These are phyloP conservation scores for Entophlyctis luteolus DNA, from an alignment of 192 early-diverging fungal species.

Conservation along the genomic window DNA sequence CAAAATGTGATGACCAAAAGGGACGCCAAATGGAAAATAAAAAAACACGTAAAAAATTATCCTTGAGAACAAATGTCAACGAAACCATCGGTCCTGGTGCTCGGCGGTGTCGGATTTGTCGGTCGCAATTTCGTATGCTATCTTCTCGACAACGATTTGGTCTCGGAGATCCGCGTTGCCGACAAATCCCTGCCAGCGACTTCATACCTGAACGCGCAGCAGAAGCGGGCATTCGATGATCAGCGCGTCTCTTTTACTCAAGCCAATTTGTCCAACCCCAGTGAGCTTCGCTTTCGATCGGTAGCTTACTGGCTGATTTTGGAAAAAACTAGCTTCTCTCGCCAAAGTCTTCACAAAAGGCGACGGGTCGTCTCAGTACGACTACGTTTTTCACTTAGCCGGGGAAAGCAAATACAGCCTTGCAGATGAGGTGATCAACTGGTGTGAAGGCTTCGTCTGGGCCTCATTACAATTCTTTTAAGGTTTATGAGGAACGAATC, in stretches of 20 bases:
- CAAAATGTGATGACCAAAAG: constrained; percentile 30
- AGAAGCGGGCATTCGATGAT: constrained; percentile 64
- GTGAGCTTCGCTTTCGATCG: constrained; percentile 40
- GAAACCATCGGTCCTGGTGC: constrained; percentile 75
- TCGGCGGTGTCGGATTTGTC: constrained; percentile 83
- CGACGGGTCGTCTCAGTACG: constrained; percentile 65
- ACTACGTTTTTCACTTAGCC: constrained; percentile 94
- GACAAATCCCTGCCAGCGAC: constrained; percentile 83
- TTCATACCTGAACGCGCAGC: constrained; percentile 60
- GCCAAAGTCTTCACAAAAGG: constrained; percentile 68
- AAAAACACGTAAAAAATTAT: no score
- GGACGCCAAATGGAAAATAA: no score
- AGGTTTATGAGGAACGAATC: constrained; percentile 82
- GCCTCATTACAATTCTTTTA: not conserved
- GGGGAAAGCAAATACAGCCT: constrained; percentile 92
- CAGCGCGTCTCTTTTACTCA: constrained; percentile 73
- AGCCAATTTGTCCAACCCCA: constrained; percentile 67
- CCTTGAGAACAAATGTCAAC: no score
- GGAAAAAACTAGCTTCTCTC: constrained; percentile 52
- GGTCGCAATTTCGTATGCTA: constrained; percentile 74
- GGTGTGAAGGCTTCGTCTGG: not conserved
- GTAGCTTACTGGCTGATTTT: not conserved
- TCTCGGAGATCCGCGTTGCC: constrained; percentile 62
- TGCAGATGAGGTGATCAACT: constrained; percentile 59
- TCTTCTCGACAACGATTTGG: constrained; percentile 65